Percentiles rank a stretch among this genome's conserved stretches.
These are phyloP conservation scores for Hydrangea macrophylla DNA, from an alignment of 148 eudicot genomes.

Conservation along the genomic window DNA sequence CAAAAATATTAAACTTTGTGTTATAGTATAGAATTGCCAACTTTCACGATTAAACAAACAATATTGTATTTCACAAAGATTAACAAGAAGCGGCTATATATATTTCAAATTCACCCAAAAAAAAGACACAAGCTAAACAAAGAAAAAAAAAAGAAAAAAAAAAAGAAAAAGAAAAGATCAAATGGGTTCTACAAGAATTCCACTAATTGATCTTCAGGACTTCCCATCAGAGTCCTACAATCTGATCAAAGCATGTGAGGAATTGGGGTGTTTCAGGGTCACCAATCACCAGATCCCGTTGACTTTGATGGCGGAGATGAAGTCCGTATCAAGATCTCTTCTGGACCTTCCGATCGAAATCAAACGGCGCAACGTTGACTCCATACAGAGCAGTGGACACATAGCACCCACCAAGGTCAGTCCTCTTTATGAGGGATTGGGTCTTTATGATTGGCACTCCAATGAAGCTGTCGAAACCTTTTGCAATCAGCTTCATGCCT, in stretches of 20 bases:
- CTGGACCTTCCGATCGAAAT: conserved; percentile 48
- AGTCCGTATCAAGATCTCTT: conserved; percentile 25
- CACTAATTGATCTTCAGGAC: conserved; percentile 34
- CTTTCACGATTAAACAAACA: too few relatives aligned
- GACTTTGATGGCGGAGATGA: conserved; percentile 43
- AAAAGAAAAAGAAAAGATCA: too few relatives aligned
- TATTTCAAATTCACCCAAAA: too few relatives aligned
- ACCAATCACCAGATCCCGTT: conserved; percentile 35
- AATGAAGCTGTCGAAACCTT: conserved; percentile 27
- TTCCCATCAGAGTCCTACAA: conserved; percentile 12
- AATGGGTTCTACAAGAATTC: not conserved
- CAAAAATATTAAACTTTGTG: too few relatives aligned
- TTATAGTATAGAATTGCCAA: too few relatives aligned
- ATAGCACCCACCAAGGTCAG: conserved; percentile 29
- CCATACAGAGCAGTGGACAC: conserved; percentile 46
- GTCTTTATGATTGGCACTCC: conserved; percentile 42
- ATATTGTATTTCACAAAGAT: too few relatives aligned
- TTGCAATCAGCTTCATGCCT: conserved; percentile 39
- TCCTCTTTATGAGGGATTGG: conserved; percentile 52
- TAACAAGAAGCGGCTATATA: too few relatives aligned
- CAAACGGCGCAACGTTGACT: conserved; percentile 38
- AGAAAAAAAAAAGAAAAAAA: too few relatives aligned
- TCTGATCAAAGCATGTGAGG: conserved; percentile 30
- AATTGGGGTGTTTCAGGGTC: conserved; percentile 51
- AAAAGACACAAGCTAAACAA: too few relatives aligned